Evolutionary conservation across 1,284 basidiomycete genomes (phyloP), one percentile per base, ranked within the genome.

Genomic region (Sparassis latifolia): DNA sequence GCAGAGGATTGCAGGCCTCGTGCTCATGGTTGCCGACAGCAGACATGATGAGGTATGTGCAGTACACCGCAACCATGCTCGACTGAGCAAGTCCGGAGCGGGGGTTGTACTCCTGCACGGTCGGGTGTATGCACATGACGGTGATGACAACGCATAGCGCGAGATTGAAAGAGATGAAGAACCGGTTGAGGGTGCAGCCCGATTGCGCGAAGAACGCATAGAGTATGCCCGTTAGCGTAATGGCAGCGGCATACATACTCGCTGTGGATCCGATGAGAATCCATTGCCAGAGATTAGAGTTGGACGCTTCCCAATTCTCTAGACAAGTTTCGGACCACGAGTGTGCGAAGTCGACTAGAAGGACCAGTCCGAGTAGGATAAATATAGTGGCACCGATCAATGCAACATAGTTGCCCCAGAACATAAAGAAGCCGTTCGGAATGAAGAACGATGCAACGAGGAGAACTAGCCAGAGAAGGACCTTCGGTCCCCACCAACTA

Each of bases 401-500:
- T 29, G 94, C 78, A 55, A 96, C 72, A 65, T 96, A 97, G 62
- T 96, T 95, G 45, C 94, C 95, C 92, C 85, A 97, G 68, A 96
- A 89, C 68, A 96, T 91, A 70, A 96, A 95, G 78, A 97, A 95
- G 46, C 79, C 85, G 62, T 96, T 96, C 0, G 93, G 93, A 57
- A 96, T 89, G 68, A 96, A 86, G 77, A 99, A 99, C 4, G 87
- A 89, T 30, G 90, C 68, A 43, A 79, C 72, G 52, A 96, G 72
- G 48, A 96, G 77, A 50, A 89, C 60, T 30, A 94, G 62, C 92
- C 92, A 95, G 4, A 89, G 73, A 44, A 97, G 74, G 35, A 93
- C 84, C 67, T 99, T 99, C 10, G 94, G 95, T 35, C 96, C 96
- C 96, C 96, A 99, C 95, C 95, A 99, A 31, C 92, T 94, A 58